A percentile compares a stretch with the other conserved stretches of the same genome.
These are phyloP conservation scores for Pseudogymnoascus sp. DNA, from an alignment of 2,329 filamentous ascomycete genomes.

Conservation along the genomic window DNA sequence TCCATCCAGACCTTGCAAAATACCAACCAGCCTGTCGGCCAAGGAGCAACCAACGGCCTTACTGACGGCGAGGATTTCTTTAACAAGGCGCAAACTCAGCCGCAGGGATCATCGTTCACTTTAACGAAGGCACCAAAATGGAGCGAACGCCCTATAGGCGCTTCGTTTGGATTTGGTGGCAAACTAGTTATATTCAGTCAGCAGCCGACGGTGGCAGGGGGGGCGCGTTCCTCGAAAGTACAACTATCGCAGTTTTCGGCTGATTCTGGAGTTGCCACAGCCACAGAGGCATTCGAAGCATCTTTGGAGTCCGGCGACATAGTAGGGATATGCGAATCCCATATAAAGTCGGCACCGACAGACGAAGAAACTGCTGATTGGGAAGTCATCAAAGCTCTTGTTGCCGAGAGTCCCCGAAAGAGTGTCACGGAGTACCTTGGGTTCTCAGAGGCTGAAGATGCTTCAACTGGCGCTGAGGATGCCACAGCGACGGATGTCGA, in stretches of 20 bases:
- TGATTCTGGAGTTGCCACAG: constrained; percentile 74
- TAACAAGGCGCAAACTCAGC: constrained; percentile 82
- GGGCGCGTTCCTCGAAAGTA: constrained; percentile 65
- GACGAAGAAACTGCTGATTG: constrained; percentile 95
- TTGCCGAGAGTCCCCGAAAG: constrained; percentile 75
- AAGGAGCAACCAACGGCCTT: constrained; percentile 57
- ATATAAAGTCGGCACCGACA: constrained; percentile 65
- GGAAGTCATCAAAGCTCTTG: constrained; percentile 85
- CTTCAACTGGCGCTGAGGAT: constrained; percentile 43
- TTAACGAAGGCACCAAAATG: constrained; percentile 80
- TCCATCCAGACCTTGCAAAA: constrained; percentile 90
- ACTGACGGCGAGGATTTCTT: constrained; percentile 95
- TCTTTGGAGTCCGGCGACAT: constrained; percentile 73
- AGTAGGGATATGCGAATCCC: constrained; percentile 67
- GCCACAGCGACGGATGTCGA: constrained; percentile 27
- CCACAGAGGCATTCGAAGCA: constrained; percentile 80
- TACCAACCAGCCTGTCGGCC: constrained; percentile 69
- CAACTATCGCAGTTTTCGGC: constrained; percentile 82
- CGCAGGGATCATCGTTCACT: constrained; percentile 83
- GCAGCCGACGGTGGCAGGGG: constrained; percentile 50
- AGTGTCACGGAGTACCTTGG: constrained; percentile 84
- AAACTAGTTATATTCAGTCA: constrained; percentile 73
- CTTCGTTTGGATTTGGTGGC: constrained; percentile 90
- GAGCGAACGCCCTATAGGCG: constrained; percentile 77
- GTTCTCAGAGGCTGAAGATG: constrained; percentile 57